Percentiles rank a stretch among this genome's conserved stretches.
Evolutionary conservation across 2,329 filamentous ascomycete genomes (phyloP).

Genomic region (Coniochaeta sp.): DNA sequence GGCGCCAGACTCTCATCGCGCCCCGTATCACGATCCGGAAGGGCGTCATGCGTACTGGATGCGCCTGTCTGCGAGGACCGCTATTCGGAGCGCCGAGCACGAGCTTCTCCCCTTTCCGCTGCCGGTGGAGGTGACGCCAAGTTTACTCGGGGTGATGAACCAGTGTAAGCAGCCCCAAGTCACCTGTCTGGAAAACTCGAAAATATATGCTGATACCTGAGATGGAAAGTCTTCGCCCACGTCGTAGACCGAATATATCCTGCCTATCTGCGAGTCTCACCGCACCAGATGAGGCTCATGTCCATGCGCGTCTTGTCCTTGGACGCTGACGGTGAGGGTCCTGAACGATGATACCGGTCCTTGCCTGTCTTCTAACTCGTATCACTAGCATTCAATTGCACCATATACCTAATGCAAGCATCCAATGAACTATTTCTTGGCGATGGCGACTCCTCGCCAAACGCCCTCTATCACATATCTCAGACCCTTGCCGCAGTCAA

Average conservation of each 20-base stretch:
- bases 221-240: neutral
- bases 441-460: conserved; percentile 5
- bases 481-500: conserved; percentile 14
- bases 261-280: neutral
- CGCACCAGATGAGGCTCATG: conserved; percentile 3
- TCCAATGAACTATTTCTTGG: conserved; percentile 13
- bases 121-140: neutral
- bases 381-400: conserved; percentile 10
- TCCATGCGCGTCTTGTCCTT: conserved; percentile 5
- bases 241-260: neutral
- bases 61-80: neutral
- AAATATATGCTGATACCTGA: neutral
- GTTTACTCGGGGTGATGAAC: neutral
- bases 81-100: neutral
- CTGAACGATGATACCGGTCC: too few relatives aligned
- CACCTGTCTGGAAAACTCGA: neutral
- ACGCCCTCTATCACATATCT: conserved; percentile 14
- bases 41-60: neutral
- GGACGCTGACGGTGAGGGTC: conserved; percentile 6
- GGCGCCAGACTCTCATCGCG: neutral
- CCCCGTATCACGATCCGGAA: conserved; percentile 7
- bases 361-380: neutral
- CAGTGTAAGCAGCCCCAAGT: neutral
- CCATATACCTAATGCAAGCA: conserved; percentile 14
- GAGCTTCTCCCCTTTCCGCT: neutral